Evolutionary conservation across 805 yeast species (phyloP).

Genomic region (Yarrowia phangngaensis): DNA sequence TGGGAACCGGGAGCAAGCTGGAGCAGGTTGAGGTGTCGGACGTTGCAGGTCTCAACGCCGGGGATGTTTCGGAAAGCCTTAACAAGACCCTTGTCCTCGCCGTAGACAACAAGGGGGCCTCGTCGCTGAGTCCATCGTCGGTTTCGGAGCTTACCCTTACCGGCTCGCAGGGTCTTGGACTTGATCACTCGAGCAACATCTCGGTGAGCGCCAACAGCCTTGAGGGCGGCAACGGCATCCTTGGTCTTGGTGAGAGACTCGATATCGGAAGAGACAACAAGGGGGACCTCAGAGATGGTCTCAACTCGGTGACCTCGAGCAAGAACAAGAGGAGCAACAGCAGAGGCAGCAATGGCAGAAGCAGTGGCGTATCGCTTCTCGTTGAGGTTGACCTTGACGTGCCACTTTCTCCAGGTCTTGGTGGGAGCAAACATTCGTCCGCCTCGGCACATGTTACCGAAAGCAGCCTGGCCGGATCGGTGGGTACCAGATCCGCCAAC

Average conservation of each 20-base stretch:
- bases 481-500: constrained; percentile 99
- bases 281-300: constrained; percentile 96
- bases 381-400: constrained; percentile 99
- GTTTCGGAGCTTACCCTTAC: constrained; percentile 99
- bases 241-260: constrained; percentile 94
- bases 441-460: constrained; percentile 99
- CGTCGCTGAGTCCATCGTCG: constrained; percentile 99
- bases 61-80: constrained; percentile 99
- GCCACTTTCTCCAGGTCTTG: constrained; percentile 99
- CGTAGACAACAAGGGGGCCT: constrained; percentile 98
- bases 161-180: constrained; percentile 98
- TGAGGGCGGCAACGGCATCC: constrained; percentile 97
- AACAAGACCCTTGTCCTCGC: constrained; percentile 94
- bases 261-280: constrained; percentile 89
- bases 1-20: constrained; percentile 99
- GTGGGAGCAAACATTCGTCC: constrained; percentile 99
- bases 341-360: constrained; percentile 98
- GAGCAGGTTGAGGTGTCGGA: constrained; percentile 85
- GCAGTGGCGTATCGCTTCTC: constrained; percentile 99
- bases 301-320: constrained; percentile 99
- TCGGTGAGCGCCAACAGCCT: constrained; percentile 98
- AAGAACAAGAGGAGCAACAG: constrained; percentile 94
- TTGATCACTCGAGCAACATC: constrained; percentile 97
- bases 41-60: constrained; percentile 97
- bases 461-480: constrained; percentile 99